Evolutionary conservation across 108 stramenopile genomes (phyloP), one percentile per base, ranked within the genome.

Genomic region (Cyclotella cryptica): DNA sequence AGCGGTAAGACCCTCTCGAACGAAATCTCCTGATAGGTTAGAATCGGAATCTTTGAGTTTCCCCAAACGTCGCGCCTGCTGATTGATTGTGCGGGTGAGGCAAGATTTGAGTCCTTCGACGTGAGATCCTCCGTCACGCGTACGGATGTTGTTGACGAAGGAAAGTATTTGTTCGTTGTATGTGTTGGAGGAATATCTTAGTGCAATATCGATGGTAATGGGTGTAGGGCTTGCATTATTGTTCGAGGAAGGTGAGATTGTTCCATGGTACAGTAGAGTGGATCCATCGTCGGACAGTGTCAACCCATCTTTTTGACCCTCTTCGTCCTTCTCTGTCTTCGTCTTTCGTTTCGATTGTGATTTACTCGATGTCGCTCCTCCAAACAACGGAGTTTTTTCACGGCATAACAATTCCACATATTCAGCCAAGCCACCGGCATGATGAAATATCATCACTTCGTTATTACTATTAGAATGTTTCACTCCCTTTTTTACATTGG

Each of bases 121-220:
- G 85, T 98, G 98, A 12, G 93, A 93, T 59, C 98, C 98, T 29
- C 98, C 98, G 77, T 98, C 98, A 3, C 84, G 83, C 30, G 98
- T 98, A 40, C 97, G 90, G 62, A 96, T 95, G 66, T 97, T 97
- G 84, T 98, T 98, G 57, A 92, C 94, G 75, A 97, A 98, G 17
- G 93, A 91, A 35, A 97, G 76, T 28, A 97, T 90, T 44, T 85
- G 80, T 80, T 98, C 98, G 22, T 85, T 91, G 81, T 96, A 98
- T 84, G 87, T 90, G 74, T 97, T 96, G 46, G 86, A 84, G 30
- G 86, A 90, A 96, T 96, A 98, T 19, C 95, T 84, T 41, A 98
- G 71, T 29, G 96, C 96, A 17, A 86, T 89, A 60, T 93, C 88
- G 18, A 98, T 94, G 44, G 83, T 57, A 19, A 97, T 93, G 24